Evolutionary conservation across 1,284 basidiomycete genomes (phyloP).

Genomic region (Austroboletus novae-zelandiae): DNA sequence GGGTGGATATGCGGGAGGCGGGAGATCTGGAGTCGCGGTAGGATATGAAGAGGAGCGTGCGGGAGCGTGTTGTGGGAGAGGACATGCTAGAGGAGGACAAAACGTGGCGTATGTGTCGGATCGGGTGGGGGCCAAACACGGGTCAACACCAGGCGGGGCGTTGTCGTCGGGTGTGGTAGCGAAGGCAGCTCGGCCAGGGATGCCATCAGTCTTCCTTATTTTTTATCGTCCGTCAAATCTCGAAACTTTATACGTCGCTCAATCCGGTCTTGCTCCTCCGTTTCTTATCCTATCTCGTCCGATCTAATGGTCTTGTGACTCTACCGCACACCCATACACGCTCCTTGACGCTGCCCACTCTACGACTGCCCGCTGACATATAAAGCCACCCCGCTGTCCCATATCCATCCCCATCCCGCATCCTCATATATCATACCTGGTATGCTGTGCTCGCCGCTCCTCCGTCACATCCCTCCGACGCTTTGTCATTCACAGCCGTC

Average conservation of each 20-base stretch:
- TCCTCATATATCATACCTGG: slow-evolving; percentile 7
- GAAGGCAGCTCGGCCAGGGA: no score
- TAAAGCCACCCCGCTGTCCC: slow-evolving; percentile 20
- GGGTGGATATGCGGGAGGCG: slow-evolving; percentile 40
- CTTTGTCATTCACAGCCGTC: slow-evolving; percentile 16
- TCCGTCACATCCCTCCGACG: slow-evolving; percentile 10
- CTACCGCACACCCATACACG: slow-evolving; percentile 13
- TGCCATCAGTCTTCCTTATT: slow-evolving; percentile 4
- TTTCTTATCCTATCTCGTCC: slow-evolving; percentile 32
- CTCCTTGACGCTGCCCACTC: slow-evolving; percentile 13
- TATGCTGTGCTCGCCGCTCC: slow-evolving; percentile 13
- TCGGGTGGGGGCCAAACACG: slow-evolving; percentile 18
- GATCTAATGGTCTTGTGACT: slow-evolving; percentile 34
- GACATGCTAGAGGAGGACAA: slow-evolving; percentile 27
- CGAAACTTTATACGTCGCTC: slow-evolving; percentile 14
- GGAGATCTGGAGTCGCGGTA: slow-evolving; percentile 81
- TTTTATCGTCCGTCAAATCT: slow-evolving; percentile 27
- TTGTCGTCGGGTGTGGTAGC: not conserved
- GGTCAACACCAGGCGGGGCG: slow-evolving; percentile 19
- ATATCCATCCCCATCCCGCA: slow-evolving; percentile 10
- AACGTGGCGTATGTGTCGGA: slow-evolving; percentile 15
- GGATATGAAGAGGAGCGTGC: slow-evolving; percentile 93
- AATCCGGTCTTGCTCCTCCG: slow-evolving; percentile 12
- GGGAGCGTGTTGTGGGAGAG: slow-evolving; percentile 70
- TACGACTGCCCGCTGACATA: slow-evolving; percentile 13